Conservation (phyloP, 177 flowering plant genomes). For the Telopea speciosissima region DNA sequence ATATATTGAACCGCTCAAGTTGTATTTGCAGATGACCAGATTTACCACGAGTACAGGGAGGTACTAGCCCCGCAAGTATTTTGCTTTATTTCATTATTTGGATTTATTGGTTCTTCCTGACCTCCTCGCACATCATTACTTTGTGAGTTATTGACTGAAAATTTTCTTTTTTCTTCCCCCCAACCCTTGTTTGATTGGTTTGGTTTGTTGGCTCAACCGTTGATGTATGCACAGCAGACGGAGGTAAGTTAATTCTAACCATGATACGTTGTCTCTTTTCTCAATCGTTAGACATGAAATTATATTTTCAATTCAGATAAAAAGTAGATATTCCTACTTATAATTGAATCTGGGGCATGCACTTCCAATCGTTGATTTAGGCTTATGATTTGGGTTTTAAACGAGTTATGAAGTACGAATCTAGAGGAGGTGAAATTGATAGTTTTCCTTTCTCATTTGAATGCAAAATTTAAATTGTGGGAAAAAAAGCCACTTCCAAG, state of each 20-base stretch:
- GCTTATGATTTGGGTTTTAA: neutral
- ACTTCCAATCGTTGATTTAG: neutral
- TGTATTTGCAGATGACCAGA: conserved; percentile 7
- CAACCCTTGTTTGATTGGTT: neutral
- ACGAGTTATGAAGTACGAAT: too few relatives aligned
- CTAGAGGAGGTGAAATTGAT: too few relatives aligned
- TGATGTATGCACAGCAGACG: neutral
- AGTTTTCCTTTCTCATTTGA: too few relatives aligned
- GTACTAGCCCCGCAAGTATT: neutral
- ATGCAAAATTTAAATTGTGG: too few relatives aligned
- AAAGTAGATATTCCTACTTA: neutral
- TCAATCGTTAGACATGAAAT: neutral
- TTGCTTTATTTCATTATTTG: neutral
- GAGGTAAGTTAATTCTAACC: neutral
- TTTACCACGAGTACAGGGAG: too few relatives aligned
- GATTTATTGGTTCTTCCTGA: neutral
- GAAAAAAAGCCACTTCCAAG: too few relatives aligned
- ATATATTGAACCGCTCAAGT: conserved; percentile 5
- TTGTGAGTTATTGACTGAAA: too few relatives aligned
- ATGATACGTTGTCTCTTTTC: neutral
- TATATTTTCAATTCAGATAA: neutral
- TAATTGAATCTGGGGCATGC: too few relatives aligned
- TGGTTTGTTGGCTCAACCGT: neutral
- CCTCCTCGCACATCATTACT: neutral
- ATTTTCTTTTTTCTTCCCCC: neutral